A percentile compares a stretch with the other conserved stretches of the same genome.
Conservation (phyloP, 495 filamentous ascomycete genomes). For the Aspergillus sparsus region DNA sequence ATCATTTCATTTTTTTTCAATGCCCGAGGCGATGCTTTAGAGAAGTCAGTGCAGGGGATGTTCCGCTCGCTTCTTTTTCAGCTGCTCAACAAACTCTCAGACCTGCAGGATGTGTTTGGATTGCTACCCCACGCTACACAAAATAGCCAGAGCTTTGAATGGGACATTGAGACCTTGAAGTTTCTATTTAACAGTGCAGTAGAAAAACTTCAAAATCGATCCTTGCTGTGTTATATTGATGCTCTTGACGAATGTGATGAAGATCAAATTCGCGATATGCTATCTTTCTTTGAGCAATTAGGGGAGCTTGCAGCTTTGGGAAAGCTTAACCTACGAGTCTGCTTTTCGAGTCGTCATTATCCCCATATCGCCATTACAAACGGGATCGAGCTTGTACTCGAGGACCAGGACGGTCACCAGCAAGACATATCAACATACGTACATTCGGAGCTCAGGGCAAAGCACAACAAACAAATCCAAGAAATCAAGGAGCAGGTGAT, state of each 20-base stretch:
- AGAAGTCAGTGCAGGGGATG: slow-evolving; percentile 40
- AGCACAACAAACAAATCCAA: slow-evolving; percentile 17
- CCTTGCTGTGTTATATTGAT: slow-evolving; percentile 37
- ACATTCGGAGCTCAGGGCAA: slow-evolving; percentile 20
- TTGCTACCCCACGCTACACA: not conserved
- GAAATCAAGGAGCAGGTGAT: slow-evolving; percentile 31
- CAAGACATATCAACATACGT: slow-evolving; percentile 31
- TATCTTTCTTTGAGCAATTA: slow-evolving; percentile 38
- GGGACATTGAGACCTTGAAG: slow-evolving; percentile 18
- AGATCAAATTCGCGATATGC: slow-evolving; percentile 34
- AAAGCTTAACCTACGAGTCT: slow-evolving; percentile 28
- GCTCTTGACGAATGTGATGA: slow-evolving; percentile 43
- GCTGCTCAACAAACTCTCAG: slow-evolving; percentile 29
- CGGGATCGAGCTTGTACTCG: slow-evolving; percentile 30
- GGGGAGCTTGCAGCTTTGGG: slow-evolving; percentile 21
- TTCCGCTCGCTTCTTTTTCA: slow-evolving; percentile 53
- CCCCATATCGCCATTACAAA: slow-evolving; percentile 43
- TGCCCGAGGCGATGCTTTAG: not conserved
- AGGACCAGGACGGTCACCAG: slow-evolving; percentile 27
- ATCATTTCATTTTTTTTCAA: not conserved
- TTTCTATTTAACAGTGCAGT: slow-evolving; percentile 14
- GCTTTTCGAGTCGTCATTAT: slow-evolving; percentile 54
- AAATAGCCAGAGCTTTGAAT: slow-evolving; percentile 4
- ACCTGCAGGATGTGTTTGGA: slow-evolving; percentile 28
- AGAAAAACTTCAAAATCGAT: not conserved